Evolutionary conservation across 805 yeast species (phyloP).

Genomic region (Barnettozyma botsteinii): DNA sequence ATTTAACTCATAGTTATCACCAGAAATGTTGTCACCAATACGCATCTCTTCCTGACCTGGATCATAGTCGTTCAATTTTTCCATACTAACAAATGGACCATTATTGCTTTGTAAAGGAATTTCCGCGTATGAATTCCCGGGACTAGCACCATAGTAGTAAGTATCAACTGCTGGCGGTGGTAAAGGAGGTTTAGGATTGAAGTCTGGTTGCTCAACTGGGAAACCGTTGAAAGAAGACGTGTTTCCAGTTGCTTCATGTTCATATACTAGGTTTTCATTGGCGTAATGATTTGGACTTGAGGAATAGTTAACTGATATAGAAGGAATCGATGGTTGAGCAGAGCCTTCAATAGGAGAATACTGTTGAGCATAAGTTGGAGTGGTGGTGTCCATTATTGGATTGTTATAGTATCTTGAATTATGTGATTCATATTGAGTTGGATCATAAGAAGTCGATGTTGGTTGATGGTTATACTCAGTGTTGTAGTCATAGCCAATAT

Average conservation of each 20-base stretch:
- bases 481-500: conserved; percentile 4
- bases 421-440: background rate
- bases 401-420: conserved; percentile 8
- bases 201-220: conserved; percentile 9
- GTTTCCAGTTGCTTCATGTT: conserved; percentile 5
- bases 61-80: conserved; percentile 6
- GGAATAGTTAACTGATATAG: conserved; percentile 7
- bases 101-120: background rate
- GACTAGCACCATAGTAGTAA: conserved; percentile 9
- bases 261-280: conserved; percentile 1
- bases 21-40: conserved; percentile 16
- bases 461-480: conserved; percentile 8
- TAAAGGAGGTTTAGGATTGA: conserved; percentile 1
- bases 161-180: conserved; percentile 6
- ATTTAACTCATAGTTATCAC: conserved; percentile 25
- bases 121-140: conserved; percentile 3
- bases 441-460: background rate
- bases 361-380: conserved; percentile 14
- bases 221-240: conserved; percentile 12
- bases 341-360: conserved; percentile 23
- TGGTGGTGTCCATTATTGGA: conserved; percentile 4
- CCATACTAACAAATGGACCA: conserved; percentile 14
- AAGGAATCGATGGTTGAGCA: conserved; percentile 13
- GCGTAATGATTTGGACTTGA: conserved; percentile 1
- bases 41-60: conserved; percentile 35